These are phyloP conservation scores for Daldinia grandis DNA, from an alignment of 495 filamentous ascomycete species.

Conservation along the genomic window DNA sequence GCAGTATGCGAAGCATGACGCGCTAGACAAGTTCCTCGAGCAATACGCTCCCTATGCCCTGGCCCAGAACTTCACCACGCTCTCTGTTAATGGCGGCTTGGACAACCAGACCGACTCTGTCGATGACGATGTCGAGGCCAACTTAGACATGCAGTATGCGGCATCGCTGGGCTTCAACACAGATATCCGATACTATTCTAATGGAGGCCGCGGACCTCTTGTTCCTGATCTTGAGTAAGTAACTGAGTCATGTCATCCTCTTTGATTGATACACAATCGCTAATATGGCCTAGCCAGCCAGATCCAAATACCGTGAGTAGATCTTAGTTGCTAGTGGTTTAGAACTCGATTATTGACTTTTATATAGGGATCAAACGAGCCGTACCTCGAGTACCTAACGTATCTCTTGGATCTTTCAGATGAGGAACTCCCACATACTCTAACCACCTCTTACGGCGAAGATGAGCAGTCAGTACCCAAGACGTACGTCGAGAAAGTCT, in stretches of 20 bases:
- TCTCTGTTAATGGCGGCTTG: constrained; percentile 68
- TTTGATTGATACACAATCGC: constrained; percentile 2
- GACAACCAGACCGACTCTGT: constrained; percentile 55
- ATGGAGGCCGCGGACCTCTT: constrained; percentile 49
- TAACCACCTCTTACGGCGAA: constrained; percentile 84
- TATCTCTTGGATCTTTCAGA: constrained; percentile 57
- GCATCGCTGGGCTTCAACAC: constrained; percentile 60
- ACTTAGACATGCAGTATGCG: constrained; percentile 79
- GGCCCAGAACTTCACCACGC: constrained; percentile 68
- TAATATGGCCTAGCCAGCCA: constrained; percentile 36
- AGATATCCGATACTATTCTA: constrained; percentile 53
- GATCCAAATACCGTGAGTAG: constrained; percentile 31
- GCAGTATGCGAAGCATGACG: constrained; percentile 68
- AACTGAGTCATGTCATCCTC: background rate
- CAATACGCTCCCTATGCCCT: constrained; percentile 57
- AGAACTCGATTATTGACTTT: constrained; percentile 43
- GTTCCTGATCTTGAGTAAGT: constrained; percentile 53
- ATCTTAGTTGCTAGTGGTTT: background rate
- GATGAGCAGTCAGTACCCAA: constrained; percentile 77
- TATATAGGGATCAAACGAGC: constrained; percentile 66
- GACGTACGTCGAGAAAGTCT: constrained; percentile 71
- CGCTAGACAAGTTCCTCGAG: constrained; percentile 61
- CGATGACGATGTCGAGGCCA: constrained; percentile 67
- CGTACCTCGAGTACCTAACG: constrained; percentile 76
- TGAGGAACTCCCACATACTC: constrained; percentile 70